These are phyloP conservation scores for Primulina eburnea DNA, from an alignment of 257 asterid genomes.

Conservation along the genomic window DNA sequence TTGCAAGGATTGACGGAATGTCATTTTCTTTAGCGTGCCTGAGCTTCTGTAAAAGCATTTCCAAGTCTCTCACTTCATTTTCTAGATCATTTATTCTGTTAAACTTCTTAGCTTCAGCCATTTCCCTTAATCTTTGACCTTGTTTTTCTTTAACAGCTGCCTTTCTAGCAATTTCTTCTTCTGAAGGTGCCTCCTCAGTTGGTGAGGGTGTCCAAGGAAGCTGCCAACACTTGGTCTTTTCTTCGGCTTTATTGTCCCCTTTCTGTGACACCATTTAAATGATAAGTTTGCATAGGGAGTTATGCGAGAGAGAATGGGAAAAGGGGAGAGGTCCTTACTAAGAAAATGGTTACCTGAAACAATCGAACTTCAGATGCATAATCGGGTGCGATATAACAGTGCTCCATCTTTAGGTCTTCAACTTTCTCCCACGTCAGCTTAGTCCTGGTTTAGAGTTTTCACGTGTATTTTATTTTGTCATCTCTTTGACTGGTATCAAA, in stretches of 20 bases:
- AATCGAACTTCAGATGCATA: conserved; percentile 70
- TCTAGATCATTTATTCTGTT: conserved; percentile 90
- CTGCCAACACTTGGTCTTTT: conserved; percentile 88
- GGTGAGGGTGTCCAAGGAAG: conserved; percentile 95
- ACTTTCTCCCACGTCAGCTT: conserved; percentile 95
- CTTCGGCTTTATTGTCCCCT: conserved; percentile 81
- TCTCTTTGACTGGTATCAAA: not conserved
- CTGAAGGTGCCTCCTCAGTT: conserved; percentile 87
- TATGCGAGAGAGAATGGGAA: conserved; percentile 23
- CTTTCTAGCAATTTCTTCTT: conserved; percentile 97
- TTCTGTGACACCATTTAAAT: conserved; percentile 41
- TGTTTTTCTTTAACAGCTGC: conserved; percentile 96
- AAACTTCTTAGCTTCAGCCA: conserved; percentile 96
- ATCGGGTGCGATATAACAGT: conserved; percentile 82
- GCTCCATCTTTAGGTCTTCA: conserved; percentile 97
- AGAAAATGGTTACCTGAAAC: conserved; percentile 61
- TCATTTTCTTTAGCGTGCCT: conserved; percentile 52
- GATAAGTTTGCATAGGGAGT: conserved; percentile 20
- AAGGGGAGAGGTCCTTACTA: conserved; percentile 9
- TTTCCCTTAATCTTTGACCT: conserved; percentile 92
- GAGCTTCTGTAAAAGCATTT: conserved; percentile 67
- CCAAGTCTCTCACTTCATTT: conserved; percentile 78
- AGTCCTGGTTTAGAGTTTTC: conserved; percentile 50
- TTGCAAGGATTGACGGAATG: conserved; percentile 54
- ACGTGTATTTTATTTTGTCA: conserved; percentile 22